Conservation (phyloP, 257 asterid species). For the Ajuga chamaepitys region DNA sequence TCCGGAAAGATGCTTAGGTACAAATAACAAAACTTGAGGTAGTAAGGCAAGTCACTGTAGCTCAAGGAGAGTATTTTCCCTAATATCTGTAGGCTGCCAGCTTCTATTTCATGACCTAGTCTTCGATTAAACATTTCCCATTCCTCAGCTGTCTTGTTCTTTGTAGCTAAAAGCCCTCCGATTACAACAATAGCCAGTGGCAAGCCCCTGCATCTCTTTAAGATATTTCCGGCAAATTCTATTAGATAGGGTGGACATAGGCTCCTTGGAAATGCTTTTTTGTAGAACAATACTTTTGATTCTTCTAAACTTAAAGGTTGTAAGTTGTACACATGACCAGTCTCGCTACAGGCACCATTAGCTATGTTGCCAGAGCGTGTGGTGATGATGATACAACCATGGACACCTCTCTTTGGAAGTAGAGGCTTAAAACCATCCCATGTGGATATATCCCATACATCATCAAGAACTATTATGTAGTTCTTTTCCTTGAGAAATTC, state of each 20-base stretch:
- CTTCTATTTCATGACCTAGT: neutral
- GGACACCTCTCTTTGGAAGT: neutral
- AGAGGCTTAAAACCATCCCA: neutral
- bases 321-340: neutral
- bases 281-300: neutral
- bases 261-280: no score
- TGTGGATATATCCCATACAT: no score
- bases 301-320: neutral
- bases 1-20: constrained; percentile 13
- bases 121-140: neutral
- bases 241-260: neutral
- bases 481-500: no score
- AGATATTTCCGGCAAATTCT: neutral
- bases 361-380: neutral
- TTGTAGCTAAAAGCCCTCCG: constrained; percentile 9
- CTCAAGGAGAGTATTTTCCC: no score
- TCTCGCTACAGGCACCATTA: neutral
- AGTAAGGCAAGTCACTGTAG: no score
- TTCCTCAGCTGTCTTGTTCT: neutral
- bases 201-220: neutral
- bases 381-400: neutral
- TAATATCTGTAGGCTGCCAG: neutral
- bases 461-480: no score
- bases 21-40: no score
- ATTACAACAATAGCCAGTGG: no score